phyloP scores from a whole-genome alignment of 257 asterid species.

The Solanum stenotomum region DNA sequence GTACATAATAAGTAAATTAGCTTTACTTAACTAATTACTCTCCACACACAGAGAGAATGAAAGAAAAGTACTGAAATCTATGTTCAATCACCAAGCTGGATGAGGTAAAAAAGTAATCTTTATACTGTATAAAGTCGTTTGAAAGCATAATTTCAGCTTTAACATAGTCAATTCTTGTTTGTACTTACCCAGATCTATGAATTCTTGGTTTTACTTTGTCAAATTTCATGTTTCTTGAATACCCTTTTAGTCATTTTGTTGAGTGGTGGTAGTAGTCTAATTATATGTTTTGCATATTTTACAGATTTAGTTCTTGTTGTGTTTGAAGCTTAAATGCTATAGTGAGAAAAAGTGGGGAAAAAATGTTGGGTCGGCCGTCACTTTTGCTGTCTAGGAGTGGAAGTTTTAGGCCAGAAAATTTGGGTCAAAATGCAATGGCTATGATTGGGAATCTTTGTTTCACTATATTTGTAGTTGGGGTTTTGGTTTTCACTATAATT shows the following conservation, averaged over 20 bases:
- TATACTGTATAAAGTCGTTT: background rate
- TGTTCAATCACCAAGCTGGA: background rate
- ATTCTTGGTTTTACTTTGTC: background rate
- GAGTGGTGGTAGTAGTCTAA: background rate
- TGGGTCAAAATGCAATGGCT: constrained; percentile 22
- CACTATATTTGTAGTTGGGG: too few relatives aligned
- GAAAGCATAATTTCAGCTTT: background rate
- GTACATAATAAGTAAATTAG: background rate
- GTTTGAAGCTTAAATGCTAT: background rate
- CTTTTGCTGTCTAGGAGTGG: constrained; percentile 31
- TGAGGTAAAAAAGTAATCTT: background rate
- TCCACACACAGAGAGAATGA: background rate
- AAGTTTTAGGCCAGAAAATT: constrained; percentile 54
- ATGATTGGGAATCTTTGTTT: too few relatives aligned
- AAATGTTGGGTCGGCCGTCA: constrained; percentile 45
- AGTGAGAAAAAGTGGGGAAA: background rate
- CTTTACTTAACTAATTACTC: background rate
- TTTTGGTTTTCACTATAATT: too few relatives aligned
- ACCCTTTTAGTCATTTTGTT: background rate
- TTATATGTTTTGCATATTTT: background rate
- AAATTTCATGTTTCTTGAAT: background rate
- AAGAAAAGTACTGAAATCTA: background rate
- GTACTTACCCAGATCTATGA: constrained; percentile 13
- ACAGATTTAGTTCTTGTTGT: background rate
- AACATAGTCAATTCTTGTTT: background rate